Conservation (phyloP, 148 eudicot species). For the Chenopodium album region DNA sequence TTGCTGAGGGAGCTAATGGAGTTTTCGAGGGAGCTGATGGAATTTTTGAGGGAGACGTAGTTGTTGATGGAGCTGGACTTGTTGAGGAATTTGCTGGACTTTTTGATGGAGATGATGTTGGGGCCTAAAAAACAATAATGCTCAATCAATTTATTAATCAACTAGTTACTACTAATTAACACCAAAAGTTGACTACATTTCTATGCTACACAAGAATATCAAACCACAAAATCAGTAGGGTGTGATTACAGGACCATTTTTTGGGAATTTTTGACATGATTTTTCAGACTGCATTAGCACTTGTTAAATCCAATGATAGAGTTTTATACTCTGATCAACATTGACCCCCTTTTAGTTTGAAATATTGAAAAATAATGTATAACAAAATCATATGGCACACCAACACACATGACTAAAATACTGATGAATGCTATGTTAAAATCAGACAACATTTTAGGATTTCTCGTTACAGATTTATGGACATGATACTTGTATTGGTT, state of each 20-base stretch:
- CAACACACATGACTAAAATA: background rate
- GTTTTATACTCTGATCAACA: background rate
- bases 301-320: background rate
- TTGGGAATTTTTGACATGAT: background rate
- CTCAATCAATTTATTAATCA: background rate
- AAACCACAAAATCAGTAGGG: background rate
- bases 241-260: no score
- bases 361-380: no score
- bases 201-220: background rate
- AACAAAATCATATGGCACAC: background rate
- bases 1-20: conserved; percentile 25
- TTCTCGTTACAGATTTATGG: background rate
- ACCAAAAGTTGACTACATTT: background rate
- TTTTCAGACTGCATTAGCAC: background rate
- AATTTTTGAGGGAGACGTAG: conserved; percentile 21
- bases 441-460: background rate
- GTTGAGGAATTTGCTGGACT: conserved; percentile 9
- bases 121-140: conserved; percentile 16
- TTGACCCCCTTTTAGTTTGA: background rate
- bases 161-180: background rate
- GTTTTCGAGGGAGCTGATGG: conserved; percentile 26
- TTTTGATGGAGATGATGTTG: conserved; percentile 20
- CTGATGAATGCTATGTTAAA: no score
- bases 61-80: conserved; percentile 10
- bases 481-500: background rate